Evolutionary conservation across 2,329 filamentous ascomycete genomes (phyloP).

Genomic region (Didymella sp.): DNA sequence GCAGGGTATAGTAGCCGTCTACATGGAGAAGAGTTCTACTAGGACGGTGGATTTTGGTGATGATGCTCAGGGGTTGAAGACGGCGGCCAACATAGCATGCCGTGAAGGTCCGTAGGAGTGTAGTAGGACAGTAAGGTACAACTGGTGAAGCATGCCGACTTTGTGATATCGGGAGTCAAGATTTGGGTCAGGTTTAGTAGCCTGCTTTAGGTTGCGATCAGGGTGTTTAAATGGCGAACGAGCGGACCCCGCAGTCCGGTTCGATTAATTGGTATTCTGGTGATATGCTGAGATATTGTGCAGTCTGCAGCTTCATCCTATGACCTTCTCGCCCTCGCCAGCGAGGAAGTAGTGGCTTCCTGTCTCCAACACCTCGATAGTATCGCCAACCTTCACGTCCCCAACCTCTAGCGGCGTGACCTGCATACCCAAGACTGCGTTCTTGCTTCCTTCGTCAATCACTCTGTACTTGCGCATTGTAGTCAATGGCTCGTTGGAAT

Average conservation of each 20-base stretch:
- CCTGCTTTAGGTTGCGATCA: not conserved
- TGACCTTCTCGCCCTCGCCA: conserved; percentile 16
- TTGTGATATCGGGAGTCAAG: conserved; percentile 10
- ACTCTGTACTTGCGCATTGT: conserved; percentile 65
- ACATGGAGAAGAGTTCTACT: no score
- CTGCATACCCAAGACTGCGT: conserved; percentile 71
- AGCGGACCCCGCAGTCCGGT: not conserved
- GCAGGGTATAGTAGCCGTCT: no score
- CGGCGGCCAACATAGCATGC: no score
- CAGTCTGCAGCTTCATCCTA: not conserved
- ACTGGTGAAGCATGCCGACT: conserved; percentile 2
- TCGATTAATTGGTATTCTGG: not conserved
- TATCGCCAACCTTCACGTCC: conserved; percentile 43
- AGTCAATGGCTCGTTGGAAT: conserved; percentile 63
- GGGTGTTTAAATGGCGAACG: not conserved
- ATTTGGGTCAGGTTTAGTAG: not conserved
- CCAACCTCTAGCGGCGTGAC: conserved; percentile 59
- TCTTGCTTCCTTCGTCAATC: conserved; percentile 66
- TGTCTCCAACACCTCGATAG: conserved; percentile 41
- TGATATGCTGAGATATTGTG: not conserved
- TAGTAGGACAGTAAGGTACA: no score
- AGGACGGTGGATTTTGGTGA: no score
- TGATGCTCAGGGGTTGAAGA: no score
- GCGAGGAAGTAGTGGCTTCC: conserved; percentile 44
- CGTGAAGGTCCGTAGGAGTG: no score